Evolutionary conservation across 371 early-diverging fungal species (phyloP).

Genomic region (Capniomyces stellatus): DNA sequence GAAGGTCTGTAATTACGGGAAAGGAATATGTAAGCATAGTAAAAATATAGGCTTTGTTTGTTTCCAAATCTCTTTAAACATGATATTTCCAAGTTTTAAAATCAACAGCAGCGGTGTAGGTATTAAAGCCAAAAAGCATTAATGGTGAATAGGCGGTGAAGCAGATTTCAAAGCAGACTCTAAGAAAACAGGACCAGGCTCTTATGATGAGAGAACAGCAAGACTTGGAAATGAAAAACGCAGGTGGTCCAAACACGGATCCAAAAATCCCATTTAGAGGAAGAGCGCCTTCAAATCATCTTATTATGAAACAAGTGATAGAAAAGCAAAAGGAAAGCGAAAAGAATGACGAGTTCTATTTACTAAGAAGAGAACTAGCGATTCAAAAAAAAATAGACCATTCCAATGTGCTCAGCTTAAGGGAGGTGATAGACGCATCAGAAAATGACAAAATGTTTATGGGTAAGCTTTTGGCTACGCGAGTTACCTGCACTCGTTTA

Average conservation of each 20-base stretch:
- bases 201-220: slow-evolving; percentile 6
- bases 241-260: slow-evolving; percentile 7
- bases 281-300: slow-evolving; percentile 10
- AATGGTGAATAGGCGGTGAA: slow-evolving; percentile 85
- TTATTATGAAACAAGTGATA: slow-evolving; percentile 10
- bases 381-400: slow-evolving; percentile 86
- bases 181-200: slow-evolving; percentile 52
- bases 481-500: not conserved
- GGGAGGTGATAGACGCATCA: slow-evolving; percentile 85
- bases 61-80: no score
- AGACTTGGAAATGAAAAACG: not conserved
- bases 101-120: no score
- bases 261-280: slow-evolving; percentile 4
- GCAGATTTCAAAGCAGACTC: slow-evolving; percentile 68
- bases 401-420: slow-evolving; percentile 63
- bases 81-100: no score
- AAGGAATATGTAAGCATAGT: slow-evolving; percentile 33
- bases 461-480: slow-evolving; percentile 11
- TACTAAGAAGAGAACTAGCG: slow-evolving; percentile 81
- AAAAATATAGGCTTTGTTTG: no score
- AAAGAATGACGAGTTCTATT: slow-evolving; percentile 46
- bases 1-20: slow-evolving; percentile 35
- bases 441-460: slow-evolving; percentile 59
- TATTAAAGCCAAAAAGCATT: no score
- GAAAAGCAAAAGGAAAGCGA: slow-evolving; percentile 16